Conservation (phyloP, 306 rosid species). For the Cyclanthera cordifolia region DNA sequence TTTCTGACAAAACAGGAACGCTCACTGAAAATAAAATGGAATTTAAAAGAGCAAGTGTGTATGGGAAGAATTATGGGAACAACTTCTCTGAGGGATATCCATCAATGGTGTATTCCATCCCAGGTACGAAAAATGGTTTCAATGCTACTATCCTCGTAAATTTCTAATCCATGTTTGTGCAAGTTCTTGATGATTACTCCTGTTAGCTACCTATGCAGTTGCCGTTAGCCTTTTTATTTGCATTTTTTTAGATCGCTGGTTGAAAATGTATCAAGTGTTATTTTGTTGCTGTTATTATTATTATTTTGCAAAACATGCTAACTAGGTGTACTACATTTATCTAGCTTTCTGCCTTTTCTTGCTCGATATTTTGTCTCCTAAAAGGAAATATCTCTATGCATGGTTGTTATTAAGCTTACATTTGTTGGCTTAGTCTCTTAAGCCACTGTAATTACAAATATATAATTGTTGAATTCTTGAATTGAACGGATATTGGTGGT, state of each 20-base stretch:
- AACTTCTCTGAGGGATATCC: constrained; percentile 25
- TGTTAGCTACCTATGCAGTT: not conserved
- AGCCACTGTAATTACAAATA: not conserved
- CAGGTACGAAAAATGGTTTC: constrained; percentile 29
- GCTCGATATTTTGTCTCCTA: not conserved
- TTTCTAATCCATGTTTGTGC: not conserved
- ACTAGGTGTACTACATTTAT: not conserved
- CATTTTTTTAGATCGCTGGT: constrained; percentile 2
- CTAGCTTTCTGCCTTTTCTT: not conserved
- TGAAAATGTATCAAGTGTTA: not conserved
- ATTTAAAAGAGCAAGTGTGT: constrained; percentile 72
- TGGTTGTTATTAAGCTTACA: not conserved
- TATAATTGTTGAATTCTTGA: not conserved
- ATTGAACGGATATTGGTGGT: not conserved
- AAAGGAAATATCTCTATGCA: not conserved
- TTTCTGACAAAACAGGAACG: constrained; percentile 97
- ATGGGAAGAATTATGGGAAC: constrained; percentile 54
- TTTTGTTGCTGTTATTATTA: not conserved
- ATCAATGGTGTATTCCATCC: constrained; percentile 15
- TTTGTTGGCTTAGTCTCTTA: not conserved
- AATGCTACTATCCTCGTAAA: not conserved
- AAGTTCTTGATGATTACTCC: not conserved
- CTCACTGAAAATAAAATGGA: constrained; percentile 97
- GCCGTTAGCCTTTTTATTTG: not conserved
- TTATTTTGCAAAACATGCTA: not conserved